A percentile compares a stretch with the other conserved stretches of the same genome.
Evolutionary conservation across 805 yeast genomes (phyloP).

Genomic region (Candida ortonii): DNA sequence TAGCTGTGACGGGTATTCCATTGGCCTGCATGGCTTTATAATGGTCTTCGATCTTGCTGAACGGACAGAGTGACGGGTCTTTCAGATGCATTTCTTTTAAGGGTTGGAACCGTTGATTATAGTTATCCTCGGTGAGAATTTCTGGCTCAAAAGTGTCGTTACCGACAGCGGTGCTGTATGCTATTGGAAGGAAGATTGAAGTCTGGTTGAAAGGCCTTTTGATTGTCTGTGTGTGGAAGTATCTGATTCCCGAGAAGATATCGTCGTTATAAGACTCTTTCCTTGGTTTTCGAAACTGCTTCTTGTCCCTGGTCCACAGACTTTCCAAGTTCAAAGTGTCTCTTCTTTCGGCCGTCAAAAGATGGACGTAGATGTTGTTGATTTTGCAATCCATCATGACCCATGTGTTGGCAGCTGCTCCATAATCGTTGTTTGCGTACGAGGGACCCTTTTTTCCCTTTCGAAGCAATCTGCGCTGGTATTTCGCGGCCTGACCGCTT

Average conservation of each 20-base stretch:
- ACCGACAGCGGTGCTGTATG: neutral
- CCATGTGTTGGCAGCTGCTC: constrained; percentile 70
- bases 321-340: constrained; percentile 66
- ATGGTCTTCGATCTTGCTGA: constrained; percentile 21
- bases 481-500: constrained; percentile 49
- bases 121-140: constrained; percentile 14
- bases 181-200: neutral
- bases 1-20: constrained; percentile 25
- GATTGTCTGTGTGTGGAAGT: constrained; percentile 38
- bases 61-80: constrained; percentile 19
- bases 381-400: constrained; percentile 67
- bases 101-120: constrained; percentile 16
- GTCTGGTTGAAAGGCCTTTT: neutral
- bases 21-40: constrained; percentile 29
- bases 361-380: constrained; percentile 65
- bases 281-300: constrained; percentile 8
- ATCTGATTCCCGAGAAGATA: constrained; percentile 44
- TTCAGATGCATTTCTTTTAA: constrained; percentile 21
- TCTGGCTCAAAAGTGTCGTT: constrained; percentile 1
- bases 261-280: constrained; percentile 36
- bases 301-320: constrained; percentile 44
- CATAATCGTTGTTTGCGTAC: constrained; percentile 55
- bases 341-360: constrained; percentile 70
- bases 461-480: constrained; percentile 49
- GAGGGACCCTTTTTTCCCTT: constrained; percentile 54